A percentile compares a stretch with the other conserved stretches of the same genome.
These are phyloP conservation scores for carrot (Daucus carota) DNA, from an alignment of 129 eudicot species.

Conservation along the genomic window DH1_v3.0 NC_030388.2:19684501-19685000, in stretches of 20 bases:
- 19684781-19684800: constrained; percentile 25
- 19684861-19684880: constrained; percentile 8
- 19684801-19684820: constrained; percentile 2
- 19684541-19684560: constrained; percentile 22
- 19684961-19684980: not conserved
- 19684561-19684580: constrained; percentile 13
- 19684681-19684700: constrained; percentile 15
- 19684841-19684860: constrained; percentile 10
- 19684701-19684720: constrained; percentile 25
- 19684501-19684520: not conserved
- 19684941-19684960: not conserved
- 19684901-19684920: not conserved
- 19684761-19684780: constrained; percentile 13
- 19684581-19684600: not conserved
- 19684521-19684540: not conserved
- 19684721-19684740: constrained; percentile 11
- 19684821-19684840: constrained; percentile 11
- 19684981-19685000: not conserved
- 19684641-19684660: constrained; percentile 6
- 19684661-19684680: constrained; percentile 15
- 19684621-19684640: not conserved
- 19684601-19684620: constrained; percentile 22
- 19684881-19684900: not conserved
- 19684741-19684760: constrained; percentile 22
- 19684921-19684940: not conserved